Conservation (phyloP, 345 rosid species). For the Geranium rotundifolium region DNA sequence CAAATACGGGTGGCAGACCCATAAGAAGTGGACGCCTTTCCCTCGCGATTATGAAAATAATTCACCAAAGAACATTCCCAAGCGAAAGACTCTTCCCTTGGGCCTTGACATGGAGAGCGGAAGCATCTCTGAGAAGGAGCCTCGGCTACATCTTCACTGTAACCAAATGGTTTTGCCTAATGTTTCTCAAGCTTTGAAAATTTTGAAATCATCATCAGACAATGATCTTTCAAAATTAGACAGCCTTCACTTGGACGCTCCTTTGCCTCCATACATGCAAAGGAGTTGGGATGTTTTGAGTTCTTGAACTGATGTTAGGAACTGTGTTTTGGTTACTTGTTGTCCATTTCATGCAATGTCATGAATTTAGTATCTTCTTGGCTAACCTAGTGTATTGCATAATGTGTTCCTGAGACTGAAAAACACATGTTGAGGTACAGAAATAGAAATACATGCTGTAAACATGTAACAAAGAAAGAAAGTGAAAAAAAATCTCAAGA, state of each 20-base stretch:
- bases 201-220: slow-evolving; percentile 23
- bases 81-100: slow-evolving; percentile 33
- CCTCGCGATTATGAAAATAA: slow-evolving; percentile 11
- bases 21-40: slow-evolving; percentile 35
- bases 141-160: slow-evolving; percentile 84
- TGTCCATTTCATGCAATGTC: too few relatives aligned
- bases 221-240: slow-evolving; percentile 36
- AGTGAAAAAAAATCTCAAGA: too few relatives aligned
- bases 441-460: too few relatives aligned
- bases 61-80: slow-evolving; percentile 10
- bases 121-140: slow-evolving; percentile 50
- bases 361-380: too few relatives aligned
- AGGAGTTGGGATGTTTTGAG: slow-evolving; percentile 52
- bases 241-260: slow-evolving; percentile 53
- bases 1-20: slow-evolving; percentile 87
- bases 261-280: slow-evolving; percentile 79
- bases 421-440: too few relatives aligned
- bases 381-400: too few relatives aligned
- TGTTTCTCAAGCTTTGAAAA: slow-evolving; percentile 46
- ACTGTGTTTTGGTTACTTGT: too few relatives aligned
- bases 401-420: too few relatives aligned
- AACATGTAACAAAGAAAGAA: too few relatives aligned
- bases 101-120: slow-evolving; percentile 67
- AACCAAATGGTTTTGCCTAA: slow-evolving; percentile 62
- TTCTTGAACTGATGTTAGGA: too few relatives aligned